Base-by-base conservation (phyloP, 116 monocot genomes). In the Zostera marina region DNA sequence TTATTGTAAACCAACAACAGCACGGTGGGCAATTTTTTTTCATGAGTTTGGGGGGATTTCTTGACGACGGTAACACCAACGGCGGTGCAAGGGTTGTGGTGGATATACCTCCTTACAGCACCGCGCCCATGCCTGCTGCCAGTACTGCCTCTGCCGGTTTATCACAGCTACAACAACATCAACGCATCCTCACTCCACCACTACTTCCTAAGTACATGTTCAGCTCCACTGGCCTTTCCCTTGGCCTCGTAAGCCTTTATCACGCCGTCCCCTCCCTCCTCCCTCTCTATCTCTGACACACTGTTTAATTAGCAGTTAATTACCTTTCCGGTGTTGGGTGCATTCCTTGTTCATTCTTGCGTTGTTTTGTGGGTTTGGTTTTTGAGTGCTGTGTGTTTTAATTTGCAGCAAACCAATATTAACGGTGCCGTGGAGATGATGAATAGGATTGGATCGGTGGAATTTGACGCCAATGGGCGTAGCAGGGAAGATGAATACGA, bases 31-130 rank as follows among this genome's bases (percentile, higher is more conserved):
- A n/a, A n/a, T n/a, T n/a, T n/a, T n/a, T n/a, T 26, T 42, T 69
- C 66, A 92, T 86, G 86, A 86, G 80, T 75, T 74, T 83, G 54
- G 85, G 81, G 22, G 79, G 85, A 2, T 68, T 91, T 54, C 75
- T 85, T 54, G 79, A 79, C 32, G 32, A 32, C 32, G 5, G 32
- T 5, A 32, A 32, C 58, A 59, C 53, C 59, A 64, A 52, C 53
- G 56, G 49, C 12, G 69, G 75, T 56, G 73, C 68, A 15, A 70
- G 64, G 21, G 71, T 63, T 17, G 71, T 73, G 56, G 63, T 72
- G 8, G 71, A 72, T 10, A 68, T 65, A 11, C 65, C 75, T 32
- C 32, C 32, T 4, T 68, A 63, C 57, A 53, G 70, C 44, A 43
- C 70, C 24, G 32, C 59, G 23, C 52, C 63, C 43, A 70, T 83